phyloP scores from a whole-genome alignment of 768 basidiomycete genomes.

The Phylloporus sp. region DNA sequence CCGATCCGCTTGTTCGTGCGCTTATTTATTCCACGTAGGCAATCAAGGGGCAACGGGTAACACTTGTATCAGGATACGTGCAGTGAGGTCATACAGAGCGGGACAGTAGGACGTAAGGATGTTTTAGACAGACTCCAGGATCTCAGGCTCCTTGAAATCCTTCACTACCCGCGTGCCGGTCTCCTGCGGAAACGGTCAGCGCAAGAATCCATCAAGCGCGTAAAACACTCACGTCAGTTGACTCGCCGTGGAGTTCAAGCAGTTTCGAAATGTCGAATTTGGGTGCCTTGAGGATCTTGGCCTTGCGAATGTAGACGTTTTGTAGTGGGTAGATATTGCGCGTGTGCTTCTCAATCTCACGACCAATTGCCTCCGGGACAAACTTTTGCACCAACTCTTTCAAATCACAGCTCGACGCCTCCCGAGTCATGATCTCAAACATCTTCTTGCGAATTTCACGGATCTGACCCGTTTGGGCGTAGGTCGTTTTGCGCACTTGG shows the following conservation, averaged over 20 bases:
- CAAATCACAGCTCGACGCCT: slow-evolving; percentile 91
- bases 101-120: slow-evolving; percentile 28
- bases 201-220: not conserved
- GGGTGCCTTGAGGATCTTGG: slow-evolving; percentile 97
- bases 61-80: slow-evolving; percentile 27
- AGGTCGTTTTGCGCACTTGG: slow-evolving; percentile 99
- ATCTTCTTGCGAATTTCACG: slow-evolving; percentile 99
- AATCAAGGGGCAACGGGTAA: slow-evolving; percentile 19
- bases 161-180: slow-evolving; percentile 90
- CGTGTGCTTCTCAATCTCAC: slow-evolving; percentile 98
- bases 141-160: slow-evolving; percentile 98
- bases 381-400: slow-evolving; percentile 99
- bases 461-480: slow-evolving; percentile 92
- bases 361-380: slow-evolving; percentile 96
- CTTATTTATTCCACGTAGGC: slow-evolving; percentile 12
- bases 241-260: slow-evolving; percentile 94
- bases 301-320: slow-evolving; percentile 99
- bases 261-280: slow-evolving; percentile 96
- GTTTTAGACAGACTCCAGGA: slow-evolving; percentile 84
- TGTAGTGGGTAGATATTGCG: slow-evolving; percentile 97
- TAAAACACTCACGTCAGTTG: slow-evolving; percentile 69
- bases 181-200: slow-evolving; percentile 51
- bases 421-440: slow-evolving; percentile 98
- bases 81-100: slow-evolving; percentile 41
- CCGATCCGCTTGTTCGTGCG: not conserved